Conservation (phyloP, 345 rosid genomes). For the Corchorus capsularis region DNA sequence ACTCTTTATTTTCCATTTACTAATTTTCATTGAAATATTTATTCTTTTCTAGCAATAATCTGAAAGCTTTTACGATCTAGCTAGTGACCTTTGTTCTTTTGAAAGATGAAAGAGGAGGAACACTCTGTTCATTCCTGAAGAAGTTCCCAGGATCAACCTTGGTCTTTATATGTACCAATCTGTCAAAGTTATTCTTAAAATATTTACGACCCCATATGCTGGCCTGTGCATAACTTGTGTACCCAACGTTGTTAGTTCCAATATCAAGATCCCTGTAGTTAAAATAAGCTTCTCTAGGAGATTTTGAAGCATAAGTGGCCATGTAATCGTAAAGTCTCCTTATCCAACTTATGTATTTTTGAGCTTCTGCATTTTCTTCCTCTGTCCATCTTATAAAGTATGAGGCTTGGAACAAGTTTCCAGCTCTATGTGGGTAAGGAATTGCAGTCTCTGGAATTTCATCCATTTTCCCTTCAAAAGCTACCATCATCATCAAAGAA, state of each 20-base stretch:
- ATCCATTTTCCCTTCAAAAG: slow-evolving; percentile 8
- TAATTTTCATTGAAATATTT: not conserved
- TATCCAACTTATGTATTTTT: not conserved
- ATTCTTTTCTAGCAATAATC: not conserved
- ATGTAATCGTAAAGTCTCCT: slow-evolving; percentile 2
- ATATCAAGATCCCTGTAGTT: slow-evolving; percentile 13
- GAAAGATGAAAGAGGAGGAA: not conserved
- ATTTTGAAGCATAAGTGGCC: not conserved
- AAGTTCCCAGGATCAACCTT: not conserved
- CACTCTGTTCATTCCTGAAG: slow-evolving; percentile 5
- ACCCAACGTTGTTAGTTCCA: too few species aligned
- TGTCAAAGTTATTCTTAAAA: slow-evolving; percentile 1
- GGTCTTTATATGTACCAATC: not conserved
- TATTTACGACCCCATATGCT: not conserved
- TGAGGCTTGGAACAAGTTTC: not conserved
- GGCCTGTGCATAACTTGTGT: not conserved
- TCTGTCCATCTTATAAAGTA: not conserved
- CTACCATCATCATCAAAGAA: not conserved
- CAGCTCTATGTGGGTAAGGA: slow-evolving; percentile 14
- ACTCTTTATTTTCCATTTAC: too few species aligned
- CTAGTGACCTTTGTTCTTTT: not conserved
- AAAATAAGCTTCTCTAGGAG: slow-evolving; percentile 1
- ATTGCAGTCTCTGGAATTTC: not conserved
- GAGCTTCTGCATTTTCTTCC: not conserved
- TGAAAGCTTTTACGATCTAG: not conserved